phyloP scores from a whole-genome alignment of 768 basidiomycete species.

The Auricularia heimuer region DNA sequence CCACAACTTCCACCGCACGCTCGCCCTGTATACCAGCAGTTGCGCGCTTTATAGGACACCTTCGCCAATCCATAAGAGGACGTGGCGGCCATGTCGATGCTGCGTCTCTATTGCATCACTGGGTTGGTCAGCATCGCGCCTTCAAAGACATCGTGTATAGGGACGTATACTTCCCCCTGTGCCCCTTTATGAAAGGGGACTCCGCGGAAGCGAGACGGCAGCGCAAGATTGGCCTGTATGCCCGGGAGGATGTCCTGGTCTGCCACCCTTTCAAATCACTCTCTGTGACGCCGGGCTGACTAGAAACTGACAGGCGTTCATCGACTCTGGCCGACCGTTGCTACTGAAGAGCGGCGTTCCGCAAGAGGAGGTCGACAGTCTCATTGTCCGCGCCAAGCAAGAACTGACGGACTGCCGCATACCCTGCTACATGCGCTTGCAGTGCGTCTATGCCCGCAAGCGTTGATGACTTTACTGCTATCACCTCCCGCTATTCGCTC shows the following conservation, averaged over 20 bases:
- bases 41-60: conserved; percentile 51
- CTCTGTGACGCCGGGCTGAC: neutral
- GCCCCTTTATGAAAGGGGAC: conserved; percentile 32
- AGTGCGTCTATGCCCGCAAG: conserved; percentile 53
- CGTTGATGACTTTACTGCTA: conserved; percentile 8
- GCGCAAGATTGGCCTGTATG: conserved; percentile 4
- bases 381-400: conserved; percentile 39
- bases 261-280: neutral
- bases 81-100: conserved; percentile 59
- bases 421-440: conserved; percentile 44
- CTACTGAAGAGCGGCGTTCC: conserved; percentile 55
- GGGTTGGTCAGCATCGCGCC: conserved; percentile 42
- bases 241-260: conserved; percentile 6
- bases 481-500: too few species aligned
- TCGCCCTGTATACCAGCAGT: conserved; percentile 13
- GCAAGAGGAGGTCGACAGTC: conserved; percentile 39
- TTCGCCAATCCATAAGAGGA: conserved; percentile 40
- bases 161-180: conserved; percentile 55
- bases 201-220: conserved; percentile 47
- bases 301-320: conserved; percentile 39
- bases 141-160: conserved; percentile 51
- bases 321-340: conserved; percentile 56
- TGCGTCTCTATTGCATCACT: conserved; percentile 42
- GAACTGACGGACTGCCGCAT: conserved; percentile 42
- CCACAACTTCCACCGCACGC: neutral